Evolutionary conservation across 2,329 filamentous ascomycete genomes (phyloP).

Genomic region (Arthrobotrys megalospora): DNA sequence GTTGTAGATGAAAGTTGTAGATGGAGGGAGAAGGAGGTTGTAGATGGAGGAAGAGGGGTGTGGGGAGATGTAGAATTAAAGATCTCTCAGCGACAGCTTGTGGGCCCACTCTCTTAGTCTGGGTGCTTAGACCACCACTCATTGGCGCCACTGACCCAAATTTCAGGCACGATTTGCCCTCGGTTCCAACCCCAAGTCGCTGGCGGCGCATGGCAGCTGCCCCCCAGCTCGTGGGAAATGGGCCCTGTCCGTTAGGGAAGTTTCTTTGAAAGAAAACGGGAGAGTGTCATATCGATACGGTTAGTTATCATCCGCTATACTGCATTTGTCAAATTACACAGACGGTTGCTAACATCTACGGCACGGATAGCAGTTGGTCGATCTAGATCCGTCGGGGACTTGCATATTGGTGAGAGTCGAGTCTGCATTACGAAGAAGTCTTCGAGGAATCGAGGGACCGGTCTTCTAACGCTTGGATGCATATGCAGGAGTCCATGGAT

Average conservation of each 20-base stretch:
- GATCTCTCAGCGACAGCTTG: constrained; percentile 16
- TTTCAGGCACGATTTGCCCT: constrained; percentile 30
- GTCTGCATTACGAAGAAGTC: neutral
- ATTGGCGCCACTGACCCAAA: constrained; percentile 28
- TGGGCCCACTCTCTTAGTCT: neutral
- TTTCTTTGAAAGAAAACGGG: neutral
- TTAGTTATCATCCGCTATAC: constrained; percentile 3
- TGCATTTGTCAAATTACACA: neutral
- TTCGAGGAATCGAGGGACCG: neutral
- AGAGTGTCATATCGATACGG: neutral
- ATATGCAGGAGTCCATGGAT: neutral
- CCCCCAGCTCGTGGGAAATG: neutral
- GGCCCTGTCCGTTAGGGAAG: neutral
- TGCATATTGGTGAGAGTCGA: neutral
- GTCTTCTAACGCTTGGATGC: neutral
- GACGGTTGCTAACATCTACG: constrained; percentile 4
- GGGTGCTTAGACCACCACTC: neutral
- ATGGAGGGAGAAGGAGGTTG: constrained; percentile 12
- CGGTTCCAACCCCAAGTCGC: neutral
- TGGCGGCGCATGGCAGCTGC: neutral
- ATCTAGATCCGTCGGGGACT: neutral
- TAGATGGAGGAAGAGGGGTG: neutral
- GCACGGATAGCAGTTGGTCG: neutral
- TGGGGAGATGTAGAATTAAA: neutral
- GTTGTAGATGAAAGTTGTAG: constrained; percentile 1